Base-by-base conservation (phyloP, 371 early-diverging fungal genomes). In the Fennellomyces sp. region DNA sequence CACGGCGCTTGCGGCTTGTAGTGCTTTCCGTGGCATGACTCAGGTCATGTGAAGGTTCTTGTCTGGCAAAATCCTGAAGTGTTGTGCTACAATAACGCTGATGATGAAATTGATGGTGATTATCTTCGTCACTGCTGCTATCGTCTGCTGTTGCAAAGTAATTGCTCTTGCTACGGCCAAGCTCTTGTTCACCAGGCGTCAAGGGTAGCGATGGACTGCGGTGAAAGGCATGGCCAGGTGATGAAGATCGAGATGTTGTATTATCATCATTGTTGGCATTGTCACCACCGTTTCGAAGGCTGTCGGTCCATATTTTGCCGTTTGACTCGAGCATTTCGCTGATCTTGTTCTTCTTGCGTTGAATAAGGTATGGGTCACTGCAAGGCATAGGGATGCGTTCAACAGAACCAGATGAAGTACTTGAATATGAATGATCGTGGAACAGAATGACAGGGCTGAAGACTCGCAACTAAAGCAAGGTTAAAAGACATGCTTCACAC, bases 1-100 rank as follows among this genome's bases (percentile, higher is more conserved):
- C 83, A 23, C 85, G 73, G 8, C 83, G 76, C 38, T 65, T 57
- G 19, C 57, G 64, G 31, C 54, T 56, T 12, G 41, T 33, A 19
- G 29, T 19, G 35, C 29, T 39, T 29, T 13, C 56, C 2, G 45
- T 0, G 5, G 2, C 41, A 27, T 57, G 47, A 29, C 58, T 47
- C n/a, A 63, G 58, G 15, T 63, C 64, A 29, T 50, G 64, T 29
- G 64, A 63, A 27, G 64, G 64, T 12, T 52, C 33, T 52, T 52
- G 52, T 52, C 31, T 52, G 5, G 52, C 23, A 27, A 52, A 52
- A 23, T 52, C 52, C 31, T 51, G 52, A 31, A 51, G 31, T 19
- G 52, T 51, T 29, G 52, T 51, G 52, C 35, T 51, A 29, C 31
- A 38, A n/a, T 35, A 27, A 41, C 25, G 56, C 25, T 35, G 56